A percentile compares a stretch with the other conserved stretches of the same genome.
Conservation (phyloP, 2,329 filamentous ascomycete genomes). For the Neonectria punicea region DNA sequence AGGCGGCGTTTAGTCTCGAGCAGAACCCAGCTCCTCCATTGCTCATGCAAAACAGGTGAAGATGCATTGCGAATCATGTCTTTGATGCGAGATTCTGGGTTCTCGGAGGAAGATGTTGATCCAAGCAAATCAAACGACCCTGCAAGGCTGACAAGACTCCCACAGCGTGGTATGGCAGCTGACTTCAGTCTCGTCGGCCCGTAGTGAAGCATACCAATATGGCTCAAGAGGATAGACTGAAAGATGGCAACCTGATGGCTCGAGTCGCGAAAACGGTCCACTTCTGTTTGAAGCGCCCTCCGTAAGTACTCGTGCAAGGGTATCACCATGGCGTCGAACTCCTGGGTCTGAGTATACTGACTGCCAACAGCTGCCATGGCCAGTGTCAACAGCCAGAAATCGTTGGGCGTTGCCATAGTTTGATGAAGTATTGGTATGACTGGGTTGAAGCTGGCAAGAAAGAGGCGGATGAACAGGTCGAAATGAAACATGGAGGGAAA, state of each 20-base stretch:
- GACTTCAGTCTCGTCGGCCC: constrained; percentile 4
- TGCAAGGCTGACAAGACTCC: not conserved
- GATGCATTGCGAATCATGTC: constrained; percentile 8
- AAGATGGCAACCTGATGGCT: not conserved
- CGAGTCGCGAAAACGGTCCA: not conserved
- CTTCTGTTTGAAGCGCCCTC: constrained; percentile 19
- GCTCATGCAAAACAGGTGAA: not conserved
- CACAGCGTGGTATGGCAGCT: not conserved
- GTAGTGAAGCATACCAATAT: constrained; percentile 23
- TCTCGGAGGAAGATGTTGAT: not conserved
- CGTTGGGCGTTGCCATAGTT: constrained; percentile 12
- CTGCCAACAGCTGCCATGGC: constrained; percentile 38
- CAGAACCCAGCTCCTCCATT: constrained; percentile 15
- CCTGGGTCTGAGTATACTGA: constrained; percentile 38
- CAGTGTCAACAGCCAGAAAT: constrained; percentile 36
- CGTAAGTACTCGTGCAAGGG: constrained; percentile 41
- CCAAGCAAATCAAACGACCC: not conserved
- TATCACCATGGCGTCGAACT: constrained; percentile 32
- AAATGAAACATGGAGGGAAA: constrained; percentile 43
- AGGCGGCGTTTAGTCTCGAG: constrained; percentile 24
- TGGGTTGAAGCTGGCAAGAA: constrained; percentile 46
- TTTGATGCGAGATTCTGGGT: not conserved
- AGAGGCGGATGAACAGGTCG: constrained; percentile 46
- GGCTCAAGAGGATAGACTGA: constrained; percentile 31
- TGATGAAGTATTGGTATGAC: constrained; percentile 46